Evolutionary conservation across 495 filamentous ascomycete species (phyloP).

Genomic region (Penicillium angulare): DNA sequence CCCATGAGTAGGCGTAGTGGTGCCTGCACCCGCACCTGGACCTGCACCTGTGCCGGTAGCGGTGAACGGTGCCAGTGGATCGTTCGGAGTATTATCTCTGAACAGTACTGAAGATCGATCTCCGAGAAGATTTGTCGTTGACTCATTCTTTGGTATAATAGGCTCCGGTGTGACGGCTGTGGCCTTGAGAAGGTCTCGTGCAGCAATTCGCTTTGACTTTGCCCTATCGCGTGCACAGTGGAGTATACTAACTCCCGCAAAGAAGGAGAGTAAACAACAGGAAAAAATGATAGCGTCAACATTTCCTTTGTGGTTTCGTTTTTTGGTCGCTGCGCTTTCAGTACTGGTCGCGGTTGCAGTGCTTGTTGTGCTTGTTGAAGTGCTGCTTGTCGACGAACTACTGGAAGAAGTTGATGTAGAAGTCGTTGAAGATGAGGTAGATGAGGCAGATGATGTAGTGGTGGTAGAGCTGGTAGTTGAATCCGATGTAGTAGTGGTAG

Average conservation of each 20-base stretch:
- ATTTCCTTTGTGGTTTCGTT: constrained; percentile 13
- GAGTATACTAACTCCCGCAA: constrained; percentile 10
- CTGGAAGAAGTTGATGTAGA: constrained; percentile 4
- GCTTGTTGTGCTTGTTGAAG: constrained; percentile 5
- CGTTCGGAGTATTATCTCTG: constrained; percentile 1
- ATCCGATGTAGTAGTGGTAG: too few relatives aligned
- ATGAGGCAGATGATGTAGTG: not conserved
- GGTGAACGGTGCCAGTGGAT: constrained; percentile 1
- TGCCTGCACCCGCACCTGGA: too few relatives aligned
- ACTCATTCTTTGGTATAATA: not conserved
- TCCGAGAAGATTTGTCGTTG: constrained; percentile 3
- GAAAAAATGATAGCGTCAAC: constrained; percentile 14
- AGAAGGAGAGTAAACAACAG: constrained; percentile 11
- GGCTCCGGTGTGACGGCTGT: not conserved
- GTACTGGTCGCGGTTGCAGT: constrained; percentile 16
- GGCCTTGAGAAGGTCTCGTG: constrained; percentile 1
- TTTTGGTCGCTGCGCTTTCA: not conserved
- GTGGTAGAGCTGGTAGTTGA: not conserved
- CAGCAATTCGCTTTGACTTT: constrained; percentile 11
- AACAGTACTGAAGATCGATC: constrained; percentile 10
- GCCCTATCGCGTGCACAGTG: constrained; percentile 11
- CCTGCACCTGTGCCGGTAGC: too few relatives aligned
- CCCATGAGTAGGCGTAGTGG: too few relatives aligned
- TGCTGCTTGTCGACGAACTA: constrained; percentile 9
- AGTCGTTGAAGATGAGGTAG: constrained; percentile 3